Evolutionary conservation across 352 stramenopile genomes (phyloP), one percentile per base, ranked within the genome.

Genomic region (Phytophthora parvispora): DNA sequence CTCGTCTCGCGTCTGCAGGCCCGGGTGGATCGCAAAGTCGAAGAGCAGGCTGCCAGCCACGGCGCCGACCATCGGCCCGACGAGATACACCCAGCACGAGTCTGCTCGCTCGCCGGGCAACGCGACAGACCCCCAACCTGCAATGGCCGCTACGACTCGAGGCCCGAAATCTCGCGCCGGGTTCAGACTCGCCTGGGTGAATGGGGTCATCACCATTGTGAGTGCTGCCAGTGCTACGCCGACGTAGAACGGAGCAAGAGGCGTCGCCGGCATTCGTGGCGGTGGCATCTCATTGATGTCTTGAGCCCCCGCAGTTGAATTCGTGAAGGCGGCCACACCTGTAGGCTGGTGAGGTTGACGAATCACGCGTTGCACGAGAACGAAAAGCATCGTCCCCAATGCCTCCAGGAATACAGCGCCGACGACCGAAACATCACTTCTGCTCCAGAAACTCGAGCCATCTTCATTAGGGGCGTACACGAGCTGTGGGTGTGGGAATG

Each of bases 101-200:
- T 78, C 70, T 24, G 67, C 67, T 54, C 50, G 63, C 7, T 83
- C 84, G 22, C 88, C 80, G 9, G 74, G 78, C 13, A 86, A 43
- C 5, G 73, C 70, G 32, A 70, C 51, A 15, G 55, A 66, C 9
- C 75, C 75, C 89, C 89, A 96, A 18, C 89, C 89, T 31, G 84
- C 83, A 27, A 82, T 64, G n/a, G 53, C 74, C 1, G 83, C 86
- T 10, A 95, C 72, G 36, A 95, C 63, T 18, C 84, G 68, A 34
- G 87, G 86, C 1, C 89, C 89, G 58, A 96, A 89, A 65, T 96
- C 89, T 38, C 89, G 77, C 9, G 85, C 87, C 13, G 87, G 89
- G 59, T 95, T 97, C 49, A 94, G 78, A 57, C 83, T 80, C 15
- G 82, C 85, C 57, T 94, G 86, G 0, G 86, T 92, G 36, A 95